Conservation (phyloP, 495 filamentous ascomycete genomes). For the Lepidopterella palustris region DNA sequence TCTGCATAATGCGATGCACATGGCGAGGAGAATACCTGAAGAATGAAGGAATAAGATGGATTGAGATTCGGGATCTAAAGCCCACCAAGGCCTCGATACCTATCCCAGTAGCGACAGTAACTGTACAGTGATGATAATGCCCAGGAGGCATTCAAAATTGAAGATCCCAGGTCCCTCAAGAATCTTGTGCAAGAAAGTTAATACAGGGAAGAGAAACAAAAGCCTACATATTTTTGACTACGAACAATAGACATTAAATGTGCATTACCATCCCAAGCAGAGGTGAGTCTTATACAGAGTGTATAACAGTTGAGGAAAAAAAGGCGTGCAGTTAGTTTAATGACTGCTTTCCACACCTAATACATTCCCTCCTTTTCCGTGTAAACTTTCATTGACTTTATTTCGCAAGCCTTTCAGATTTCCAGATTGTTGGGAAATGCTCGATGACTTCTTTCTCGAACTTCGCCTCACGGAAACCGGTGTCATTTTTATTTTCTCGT, state of each 20-base stretch:
- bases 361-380: constrained; percentile 31
- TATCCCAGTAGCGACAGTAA: no score
- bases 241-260: constrained; percentile 1
- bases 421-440: constrained; percentile 24
- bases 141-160: neutral
- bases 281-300: neutral
- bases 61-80: no score
- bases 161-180: neutral
- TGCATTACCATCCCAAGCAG: neutral
- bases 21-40: no score
- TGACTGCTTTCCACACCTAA: constrained; percentile 27
- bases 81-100: no score
- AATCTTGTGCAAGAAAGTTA: neutral
- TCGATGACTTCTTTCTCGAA: constrained; percentile 31
- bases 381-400: constrained; percentile 37
- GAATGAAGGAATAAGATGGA: no score
- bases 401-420: constrained; percentile 39
- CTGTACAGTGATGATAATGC: neutral
- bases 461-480: constrained; percentile 18
- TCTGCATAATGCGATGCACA: no score
- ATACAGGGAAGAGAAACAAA: neutral
- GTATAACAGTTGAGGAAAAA: neutral
- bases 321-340: neutral
- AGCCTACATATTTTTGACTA: neutral
- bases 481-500: constrained; percentile 9